These are phyloP conservation scores for Dioscorea cayenensis DNA, from an alignment of 116 monocot genomes.

Conservation along the genomic window DNA sequence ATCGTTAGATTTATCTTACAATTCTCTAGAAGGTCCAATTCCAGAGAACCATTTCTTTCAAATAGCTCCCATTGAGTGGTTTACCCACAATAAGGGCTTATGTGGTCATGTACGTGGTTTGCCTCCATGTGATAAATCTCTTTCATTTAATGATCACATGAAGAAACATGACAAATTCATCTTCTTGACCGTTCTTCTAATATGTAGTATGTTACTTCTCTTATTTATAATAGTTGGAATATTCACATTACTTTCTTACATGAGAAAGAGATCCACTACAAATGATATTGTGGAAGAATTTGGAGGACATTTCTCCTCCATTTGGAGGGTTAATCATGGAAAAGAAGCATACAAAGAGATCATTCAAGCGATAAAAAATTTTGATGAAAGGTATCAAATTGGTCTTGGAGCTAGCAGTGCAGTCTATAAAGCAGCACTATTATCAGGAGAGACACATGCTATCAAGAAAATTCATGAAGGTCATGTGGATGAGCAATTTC, in stretches of 20 bases:
- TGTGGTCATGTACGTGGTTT: slow-evolving; percentile 18
- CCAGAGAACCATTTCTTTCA: slow-evolving; percentile 11
- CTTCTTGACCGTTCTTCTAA: not conserved
- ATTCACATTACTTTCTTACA: not conserved
- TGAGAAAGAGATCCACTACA: not conserved
- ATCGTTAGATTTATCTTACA: slow-evolving; percentile 23
- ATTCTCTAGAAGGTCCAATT: slow-evolving; percentile 15
- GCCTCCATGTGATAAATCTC: slow-evolving; percentile 7
- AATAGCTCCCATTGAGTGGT: slow-evolving; percentile 7
- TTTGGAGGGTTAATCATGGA: slow-evolving; percentile 11
- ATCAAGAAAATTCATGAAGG: slow-evolving; percentile 16
- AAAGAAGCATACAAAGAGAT: slow-evolving; percentile 14
- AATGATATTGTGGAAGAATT: not conserved
- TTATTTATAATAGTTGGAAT: not conserved
- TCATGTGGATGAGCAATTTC: slow-evolving; percentile 11
- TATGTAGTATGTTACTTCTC: not conserved
- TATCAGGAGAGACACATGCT: slow-evolving; percentile 7
- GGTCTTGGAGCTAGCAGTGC: slow-evolving; percentile 15
- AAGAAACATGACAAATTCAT: not conserved
- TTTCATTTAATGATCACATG: not conserved
- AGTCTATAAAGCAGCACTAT: slow-evolving; percentile 20
- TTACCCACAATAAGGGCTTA: slow-evolving; percentile 22
- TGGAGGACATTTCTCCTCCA: slow-evolving; percentile 3
- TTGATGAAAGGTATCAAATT: slow-evolving; percentile 19
- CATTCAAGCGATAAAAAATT: slow-evolving; percentile 14